Evolutionary conservation across 148 eudicot species (phyloP), one percentile per base, ranked within the genome.

Genomic region (Suaeda aralocaspica): DNA sequence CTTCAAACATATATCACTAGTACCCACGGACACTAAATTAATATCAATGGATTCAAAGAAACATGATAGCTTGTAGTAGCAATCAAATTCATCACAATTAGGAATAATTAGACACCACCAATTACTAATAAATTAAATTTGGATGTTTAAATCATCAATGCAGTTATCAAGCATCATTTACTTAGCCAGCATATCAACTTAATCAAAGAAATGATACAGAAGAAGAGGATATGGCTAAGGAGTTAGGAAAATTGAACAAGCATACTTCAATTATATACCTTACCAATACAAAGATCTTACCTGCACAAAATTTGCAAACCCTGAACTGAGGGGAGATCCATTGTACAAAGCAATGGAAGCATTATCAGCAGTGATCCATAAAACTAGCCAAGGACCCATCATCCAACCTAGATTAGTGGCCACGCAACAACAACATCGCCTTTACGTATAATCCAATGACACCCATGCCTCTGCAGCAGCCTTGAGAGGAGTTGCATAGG

Each of bases 371-470:
- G 65, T 4, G 97, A 79, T 48, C 97, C 92, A 81, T 91, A n/a
- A 94, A 67, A 94, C 83, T 68, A 94, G 85, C 99, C 96, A 94
- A 76, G 99, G 99, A 67, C 99, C 99, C 97, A 94, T 94, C 97
- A 91, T 94, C 99, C 99, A 94, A 36, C 99, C 99, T 64, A 94
- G 93, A 87, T 91, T 94, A 77, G 99, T 94, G 18, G 99, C 97
- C 97, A 94, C 67, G 92, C 88, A 64, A 94, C 89, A n/a, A n/a
- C n/a, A 42, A 91, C 74, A 64, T 94, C 99, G 36, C 96, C 91
- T 70, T 74, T 79, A 61, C 59, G 88, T 45, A 94, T 84, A 79
- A 89, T 96, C 89, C 86, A 76, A 77, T 94, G 99, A 79, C 87
- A 89, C 99, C n/a, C 97, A 94, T 64, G 88, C 97, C 80, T 94